Base-by-base conservation (phyloP, 2,329 filamentous ascomycete species). In the Plenodomus tracheiphilus region DNA sequence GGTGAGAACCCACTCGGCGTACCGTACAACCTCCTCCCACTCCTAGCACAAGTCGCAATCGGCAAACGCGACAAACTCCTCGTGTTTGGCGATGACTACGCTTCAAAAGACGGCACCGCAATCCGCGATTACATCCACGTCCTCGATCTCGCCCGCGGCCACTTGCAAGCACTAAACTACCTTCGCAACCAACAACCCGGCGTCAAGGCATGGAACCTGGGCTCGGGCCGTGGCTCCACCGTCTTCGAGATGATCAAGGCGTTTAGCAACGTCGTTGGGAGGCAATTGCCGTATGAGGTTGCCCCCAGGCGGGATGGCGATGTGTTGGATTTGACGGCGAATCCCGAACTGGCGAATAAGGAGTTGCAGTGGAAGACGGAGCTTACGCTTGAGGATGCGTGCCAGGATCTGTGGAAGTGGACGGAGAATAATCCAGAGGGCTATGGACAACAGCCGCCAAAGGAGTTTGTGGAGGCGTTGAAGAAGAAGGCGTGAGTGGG, bases 61-160 rank as follows among this genome's bases (percentile, higher is more conserved):
- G 94, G 94, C 63, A 91, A 97, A 71, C 85, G 93, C 58, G 89
- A 96, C 69, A 97, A 97, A 81, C 81, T 99, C 43, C 78, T 96
- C 51, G 91, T 99, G 10, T 99, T 96, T 71, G 94, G 94, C 55
- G 88, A 96, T 61, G 91, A 99, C 79, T 99, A 99, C 79, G 71
- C 81, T 25, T 96, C 91, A 44, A 87, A 86, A 64, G 92, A 97
- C 72, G 92, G 92, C 58, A 97, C 92, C 44, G 90, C 91, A 55
- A 96, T 97, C 72, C 88, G 94, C 64, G 94, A 99, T 78, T 99
- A 99, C 81, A 97, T 99, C 74, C 92, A 97, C 79, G 90, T 97
- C 49, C 82, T 96, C 56, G 92, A 97, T 69, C 85, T 97, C 19
- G 89, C 92, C 39, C 83, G 83, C 55, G 92, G 92, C 53, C 92